These are phyloP conservation scores for Lentinula sp. DNA, from an alignment of 768 basidiomycete genomes.

Conservation along the genomic window DNA sequence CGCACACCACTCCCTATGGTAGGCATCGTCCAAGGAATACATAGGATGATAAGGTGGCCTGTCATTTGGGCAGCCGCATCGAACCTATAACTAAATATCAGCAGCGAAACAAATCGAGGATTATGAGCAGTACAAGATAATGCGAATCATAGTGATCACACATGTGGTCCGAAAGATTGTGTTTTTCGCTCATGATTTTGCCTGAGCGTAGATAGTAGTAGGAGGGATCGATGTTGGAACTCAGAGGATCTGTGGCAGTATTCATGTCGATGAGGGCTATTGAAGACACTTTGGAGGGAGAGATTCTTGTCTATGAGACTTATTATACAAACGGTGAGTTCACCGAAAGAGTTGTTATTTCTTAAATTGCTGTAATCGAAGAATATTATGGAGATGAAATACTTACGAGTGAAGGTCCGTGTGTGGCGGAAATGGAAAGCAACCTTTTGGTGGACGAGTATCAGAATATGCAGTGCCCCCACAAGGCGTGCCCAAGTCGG, in stretches of 20 bases:
- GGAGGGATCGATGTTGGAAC: background rate
- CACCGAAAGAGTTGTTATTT: background rate
- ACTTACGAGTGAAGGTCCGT: background rate
- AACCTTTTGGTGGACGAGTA: background rate
- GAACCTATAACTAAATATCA: constrained; percentile 1
- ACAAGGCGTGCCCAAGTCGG: background rate
- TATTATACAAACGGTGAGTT: background rate
- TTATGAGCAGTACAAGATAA: constrained; percentile 14
- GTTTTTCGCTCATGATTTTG: background rate
- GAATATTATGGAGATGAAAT: background rate
- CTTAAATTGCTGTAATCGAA: background rate
- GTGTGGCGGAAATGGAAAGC: constrained; percentile 2
- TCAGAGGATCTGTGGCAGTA: background rate
- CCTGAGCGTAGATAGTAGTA: background rate
- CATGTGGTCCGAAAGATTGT: background rate
- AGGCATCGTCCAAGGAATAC: constrained; percentile 24
- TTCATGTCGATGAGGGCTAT: background rate
- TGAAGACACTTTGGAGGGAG: background rate
- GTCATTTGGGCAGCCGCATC: constrained; percentile 29
- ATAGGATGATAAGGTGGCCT: constrained; percentile 21
- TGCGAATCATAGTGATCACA: constrained; percentile 14
- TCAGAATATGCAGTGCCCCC: background rate
- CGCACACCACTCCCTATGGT: constrained; percentile 26
- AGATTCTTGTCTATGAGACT: background rate
- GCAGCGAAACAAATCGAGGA: background rate